phyloP scores from a whole-genome alignment of 2,329 filamentous ascomycete genomes.

The Calonectria pauciramosa region DNA sequence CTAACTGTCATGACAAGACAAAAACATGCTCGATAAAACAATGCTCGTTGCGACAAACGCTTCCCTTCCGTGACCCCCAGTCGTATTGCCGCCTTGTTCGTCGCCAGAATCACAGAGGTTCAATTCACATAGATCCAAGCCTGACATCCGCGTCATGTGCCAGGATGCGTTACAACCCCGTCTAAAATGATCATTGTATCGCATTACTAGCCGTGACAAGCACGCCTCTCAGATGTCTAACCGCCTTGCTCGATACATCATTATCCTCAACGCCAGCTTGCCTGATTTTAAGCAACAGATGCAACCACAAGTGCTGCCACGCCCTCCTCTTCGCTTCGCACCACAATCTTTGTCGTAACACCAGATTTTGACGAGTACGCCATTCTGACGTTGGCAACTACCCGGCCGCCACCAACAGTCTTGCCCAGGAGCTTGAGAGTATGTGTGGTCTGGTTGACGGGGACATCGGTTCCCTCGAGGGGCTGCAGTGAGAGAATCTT shows the following conservation, averaged over 20 bases:
- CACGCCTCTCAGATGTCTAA: slow-evolving; percentile 42
- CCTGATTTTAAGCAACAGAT: slow-evolving; percentile 77
- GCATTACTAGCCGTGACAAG: slow-evolving; percentile 30
- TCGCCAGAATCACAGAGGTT: slow-evolving; percentile 1
- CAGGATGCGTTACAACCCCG: not conserved
- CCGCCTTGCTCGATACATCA: slow-evolving; percentile 51
- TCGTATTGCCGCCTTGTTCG: not conserved
- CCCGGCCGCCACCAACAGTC: slow-evolving; percentile 90
- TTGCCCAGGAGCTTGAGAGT: slow-evolving; percentile 97
- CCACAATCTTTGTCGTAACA: slow-evolving; percentile 95
- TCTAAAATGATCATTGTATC: slow-evolving; percentile 26
- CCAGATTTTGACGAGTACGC: slow-evolving; percentile 93
- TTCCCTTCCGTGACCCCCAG: not conserved
- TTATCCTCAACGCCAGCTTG: slow-evolving; percentile 54
- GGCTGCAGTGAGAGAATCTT: slow-evolving; percentile 92
- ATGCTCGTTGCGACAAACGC: slow-evolving; percentile 14
- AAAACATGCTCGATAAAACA: slow-evolving; percentile 21
- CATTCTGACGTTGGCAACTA: slow-evolving; percentile 91
- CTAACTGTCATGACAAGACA: not conserved
- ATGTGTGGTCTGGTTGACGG: slow-evolving; percentile 89
- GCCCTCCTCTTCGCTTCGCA: slow-evolving; percentile 92
- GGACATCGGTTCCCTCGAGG: slow-evolving; percentile 93
- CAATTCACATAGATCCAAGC: not conserved
- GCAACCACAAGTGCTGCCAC: slow-evolving; percentile 87
- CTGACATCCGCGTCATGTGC: not conserved